Conservation (phyloP, 257 asterid species). For the Plantago ovata region DNA sequence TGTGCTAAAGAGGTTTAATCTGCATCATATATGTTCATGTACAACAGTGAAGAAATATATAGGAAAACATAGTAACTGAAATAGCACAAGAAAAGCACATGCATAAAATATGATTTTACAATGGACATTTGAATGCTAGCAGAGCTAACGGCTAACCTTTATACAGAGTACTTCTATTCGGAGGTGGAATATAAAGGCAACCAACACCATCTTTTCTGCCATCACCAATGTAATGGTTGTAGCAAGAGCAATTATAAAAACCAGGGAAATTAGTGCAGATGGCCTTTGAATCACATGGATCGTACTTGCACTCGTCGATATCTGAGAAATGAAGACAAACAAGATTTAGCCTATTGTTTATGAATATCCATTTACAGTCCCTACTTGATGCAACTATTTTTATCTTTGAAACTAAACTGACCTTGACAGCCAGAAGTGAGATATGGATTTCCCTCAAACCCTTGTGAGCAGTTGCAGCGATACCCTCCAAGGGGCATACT, state of each 20-base stretch:
- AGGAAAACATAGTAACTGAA: too few relatives aligned
- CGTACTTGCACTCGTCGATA: slow-evolving; percentile 24
- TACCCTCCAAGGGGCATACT: slow-evolving; percentile 27
- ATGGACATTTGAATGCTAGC: neutral
- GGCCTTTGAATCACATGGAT: slow-evolving; percentile 26
- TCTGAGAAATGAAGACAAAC: slow-evolving; percentile 4
- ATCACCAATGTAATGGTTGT: slow-evolving; percentile 16
- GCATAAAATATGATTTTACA: neutral
- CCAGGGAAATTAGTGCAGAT: slow-evolving; percentile 27
- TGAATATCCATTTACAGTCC: too few relatives aligned
- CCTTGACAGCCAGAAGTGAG: slow-evolving; percentile 43
- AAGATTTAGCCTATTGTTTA: neutral
- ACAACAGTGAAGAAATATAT: too few relatives aligned
- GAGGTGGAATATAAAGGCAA: slow-evolving; percentile 23
- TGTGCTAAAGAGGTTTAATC: too few relatives aligned
- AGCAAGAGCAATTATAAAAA: slow-evolving; percentile 28
- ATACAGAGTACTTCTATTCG: slow-evolving; percentile 8
- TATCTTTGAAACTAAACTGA: neutral
- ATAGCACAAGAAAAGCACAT: neutral
- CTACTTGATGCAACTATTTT: neutral
- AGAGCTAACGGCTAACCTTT: slow-evolving; percentile 26
- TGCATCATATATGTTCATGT: too few relatives aligned
- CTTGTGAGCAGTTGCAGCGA: slow-evolving; percentile 30
- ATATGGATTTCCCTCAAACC: slow-evolving; percentile 36
- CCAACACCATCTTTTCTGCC: slow-evolving; percentile 25